Percentiles rank a stretch among this genome's conserved stretches.
Evolutionary conservation across 2,329 filamentous ascomycete genomes (phyloP).

Genomic region (Pseudofabraea citricarpa): DNA sequence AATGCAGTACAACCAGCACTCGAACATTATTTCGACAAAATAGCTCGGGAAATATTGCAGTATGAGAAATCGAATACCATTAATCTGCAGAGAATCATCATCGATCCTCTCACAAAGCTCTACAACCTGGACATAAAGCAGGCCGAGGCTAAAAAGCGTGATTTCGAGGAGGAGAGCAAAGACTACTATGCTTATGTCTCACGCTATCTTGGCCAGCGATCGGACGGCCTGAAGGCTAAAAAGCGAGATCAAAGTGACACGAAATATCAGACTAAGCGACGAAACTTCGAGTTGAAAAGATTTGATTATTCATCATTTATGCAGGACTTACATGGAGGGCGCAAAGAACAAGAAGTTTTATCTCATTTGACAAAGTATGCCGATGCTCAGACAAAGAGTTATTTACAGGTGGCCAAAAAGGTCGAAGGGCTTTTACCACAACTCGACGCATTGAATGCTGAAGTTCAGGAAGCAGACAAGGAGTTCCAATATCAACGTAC

Average conservation of each 20-base stretch:
- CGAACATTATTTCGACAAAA: constrained; percentile 98
- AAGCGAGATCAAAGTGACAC: constrained; percentile 91
- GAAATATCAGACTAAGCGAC: constrained; percentile 90
- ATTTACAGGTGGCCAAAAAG: constrained; percentile 77
- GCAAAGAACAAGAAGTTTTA: constrained; percentile 94
- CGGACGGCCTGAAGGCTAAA: constrained; percentile 95
- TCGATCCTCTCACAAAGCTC: constrained; percentile 86
- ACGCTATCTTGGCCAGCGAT: constrained; percentile 90
- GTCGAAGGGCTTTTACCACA: constrained; percentile 85
- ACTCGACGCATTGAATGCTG: constrained; percentile 78
- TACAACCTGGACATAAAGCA: constrained; percentile 98
- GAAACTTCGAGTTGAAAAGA: constrained; percentile 93
- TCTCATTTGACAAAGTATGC: constrained; percentile 94
- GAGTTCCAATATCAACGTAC: constrained; percentile 93
- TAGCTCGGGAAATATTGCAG: constrained; percentile 79
- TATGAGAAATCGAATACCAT: constrained; percentile 82
- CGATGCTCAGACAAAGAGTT: constrained; percentile 80
- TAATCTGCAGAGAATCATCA: constrained; percentile 88
- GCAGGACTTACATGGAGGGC: constrained; percentile 98
- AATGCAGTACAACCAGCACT: constrained; percentile 96
- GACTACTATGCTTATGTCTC: constrained; percentile 97
- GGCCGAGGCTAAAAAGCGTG: constrained; percentile 91
- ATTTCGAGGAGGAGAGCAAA: constrained; percentile 98
- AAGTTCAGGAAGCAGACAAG: constrained; percentile 92
- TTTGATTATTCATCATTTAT: constrained; percentile 99